Conservation (phyloP, 768 basidiomycete species). For the Peribolospora baueri region DNA sequence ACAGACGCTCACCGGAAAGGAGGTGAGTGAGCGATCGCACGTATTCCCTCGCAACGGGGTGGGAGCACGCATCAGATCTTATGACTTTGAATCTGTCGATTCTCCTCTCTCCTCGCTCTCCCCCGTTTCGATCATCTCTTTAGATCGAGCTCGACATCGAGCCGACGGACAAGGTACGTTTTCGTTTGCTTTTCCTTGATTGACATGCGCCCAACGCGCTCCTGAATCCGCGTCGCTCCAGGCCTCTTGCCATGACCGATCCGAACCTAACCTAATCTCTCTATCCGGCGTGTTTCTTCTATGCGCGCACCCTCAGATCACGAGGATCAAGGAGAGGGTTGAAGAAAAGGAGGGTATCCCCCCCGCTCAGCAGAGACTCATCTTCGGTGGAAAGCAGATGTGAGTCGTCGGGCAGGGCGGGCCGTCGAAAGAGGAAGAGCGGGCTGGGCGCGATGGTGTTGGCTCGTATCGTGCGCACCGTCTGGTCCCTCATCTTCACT, state of each 20-base stretch:
- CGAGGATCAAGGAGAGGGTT: slow-evolving; percentile 86
- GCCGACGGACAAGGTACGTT: slow-evolving; percentile 50
- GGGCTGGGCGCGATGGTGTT: not conserved
- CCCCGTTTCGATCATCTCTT: not conserved
- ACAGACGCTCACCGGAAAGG: slow-evolving; percentile 89
- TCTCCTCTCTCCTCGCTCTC: not conserved
- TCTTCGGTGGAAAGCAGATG: slow-evolving; percentile 83
- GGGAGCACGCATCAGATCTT: not conserved
- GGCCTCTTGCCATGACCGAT: not conserved
- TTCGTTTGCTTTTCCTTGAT: not conserved
- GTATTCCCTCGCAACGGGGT: not conserved
- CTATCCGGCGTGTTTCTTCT: not conserved
- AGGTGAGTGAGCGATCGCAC: slow-evolving; percentile 28
- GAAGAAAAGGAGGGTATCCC: slow-evolving; percentile 97
- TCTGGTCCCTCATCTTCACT: not conserved
- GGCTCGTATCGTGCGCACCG: not conserved
- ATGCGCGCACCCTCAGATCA: slow-evolving; percentile 32
- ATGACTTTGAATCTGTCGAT: slow-evolving; percentile 4
- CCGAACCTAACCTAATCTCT: not conserved
- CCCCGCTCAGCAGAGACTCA: slow-evolving; percentile 80
- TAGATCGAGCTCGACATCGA: slow-evolving; percentile 93
- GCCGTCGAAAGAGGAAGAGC: not conserved
- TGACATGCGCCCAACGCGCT: not conserved
- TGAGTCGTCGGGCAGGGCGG: slow-evolving; percentile 19
- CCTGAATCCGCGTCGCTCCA: not conserved